phyloP scores from a whole-genome alignment of 441 rosid genomes.

The Populus tomentosa region DNA sequence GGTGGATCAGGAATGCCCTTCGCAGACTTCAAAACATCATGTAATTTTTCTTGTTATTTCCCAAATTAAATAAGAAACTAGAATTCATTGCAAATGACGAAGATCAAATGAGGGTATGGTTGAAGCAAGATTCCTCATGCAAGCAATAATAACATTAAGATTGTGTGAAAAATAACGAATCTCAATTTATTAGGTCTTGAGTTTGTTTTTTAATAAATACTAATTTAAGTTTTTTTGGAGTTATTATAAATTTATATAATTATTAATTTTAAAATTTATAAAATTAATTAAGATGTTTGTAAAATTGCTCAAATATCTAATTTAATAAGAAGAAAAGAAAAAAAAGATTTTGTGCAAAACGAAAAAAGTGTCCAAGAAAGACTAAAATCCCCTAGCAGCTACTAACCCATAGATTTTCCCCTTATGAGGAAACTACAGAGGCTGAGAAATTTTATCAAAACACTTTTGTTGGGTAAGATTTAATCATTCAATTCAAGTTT shows the following conservation, averaged over 20 bases:
- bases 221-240: too few relatives aligned
- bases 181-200: too few relatives aligned
- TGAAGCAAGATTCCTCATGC: constrained; percentile 31
- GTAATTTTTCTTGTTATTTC: constrained; percentile 58
- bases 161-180: constrained; percentile 14
- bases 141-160: constrained; percentile 22
- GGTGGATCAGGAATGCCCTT: constrained; percentile 29
- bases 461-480: constrained; percentile 11
- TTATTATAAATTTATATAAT: too few relatives aligned
- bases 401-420: constrained; percentile 91
- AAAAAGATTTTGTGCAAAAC: constrained; percentile 25
- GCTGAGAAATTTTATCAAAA: constrained; percentile 30
- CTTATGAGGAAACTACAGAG: constrained; percentile 46
- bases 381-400: constrained; percentile 41
- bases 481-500: background rate
- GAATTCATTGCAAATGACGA: constrained; percentile 29
- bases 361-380: constrained; percentile 36
- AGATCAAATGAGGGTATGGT: constrained; percentile 40
- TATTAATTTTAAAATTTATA: fast-evolving
- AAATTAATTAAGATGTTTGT: too few relatives aligned
- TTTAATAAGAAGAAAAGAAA: too few relatives aligned
- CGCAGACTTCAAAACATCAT: constrained; percentile 40
- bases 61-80: constrained; percentile 34
- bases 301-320: too few relatives aligned
- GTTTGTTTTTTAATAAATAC: too few relatives aligned